Evolutionary conservation across 345 rosid species (phyloP).

Genomic region (Nephelium lappaceum): DNA sequence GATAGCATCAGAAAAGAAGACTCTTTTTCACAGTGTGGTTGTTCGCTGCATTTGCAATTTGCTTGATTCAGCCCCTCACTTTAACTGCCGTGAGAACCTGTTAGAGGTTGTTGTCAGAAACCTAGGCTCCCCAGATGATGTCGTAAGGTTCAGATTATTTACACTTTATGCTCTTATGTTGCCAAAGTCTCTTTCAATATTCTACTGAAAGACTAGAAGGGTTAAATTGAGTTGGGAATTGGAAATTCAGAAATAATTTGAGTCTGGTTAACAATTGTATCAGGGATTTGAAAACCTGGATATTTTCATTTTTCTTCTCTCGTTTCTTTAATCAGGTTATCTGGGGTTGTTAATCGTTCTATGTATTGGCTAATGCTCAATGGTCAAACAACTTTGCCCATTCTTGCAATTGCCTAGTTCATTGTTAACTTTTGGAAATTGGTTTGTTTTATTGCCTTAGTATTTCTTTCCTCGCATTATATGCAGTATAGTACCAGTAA

Average conservation of each 20-base stretch:
- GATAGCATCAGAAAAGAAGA: slow-evolving; percentile 52
- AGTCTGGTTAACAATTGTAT: not conserved
- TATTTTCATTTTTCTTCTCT: not conserved
- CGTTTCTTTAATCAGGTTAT: not conserved
- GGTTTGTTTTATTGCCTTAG: not conserved
- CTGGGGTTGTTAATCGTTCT: not conserved
- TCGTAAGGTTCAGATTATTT: slow-evolving; percentile 58
- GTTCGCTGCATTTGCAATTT: slow-evolving; percentile 75
- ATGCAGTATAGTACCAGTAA: not conserved
- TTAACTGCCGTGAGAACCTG: slow-evolving; percentile 80
- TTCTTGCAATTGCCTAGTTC: not conserved
- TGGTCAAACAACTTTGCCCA: not conserved
- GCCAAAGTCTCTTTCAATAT: slow-evolving; percentile 3
- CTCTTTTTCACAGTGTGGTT: slow-evolving; percentile 64
- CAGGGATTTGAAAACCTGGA: not conserved
- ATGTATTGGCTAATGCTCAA: not conserved
- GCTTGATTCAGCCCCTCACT: slow-evolving; percentile 90
- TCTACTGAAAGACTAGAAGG: not conserved
- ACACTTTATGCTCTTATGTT: slow-evolving; percentile 16
- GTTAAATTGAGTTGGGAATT: not conserved
- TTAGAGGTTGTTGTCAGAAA: slow-evolving; percentile 68
- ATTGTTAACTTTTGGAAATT: not conserved
- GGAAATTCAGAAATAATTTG: not conserved
- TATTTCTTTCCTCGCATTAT: not conserved
- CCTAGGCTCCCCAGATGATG: slow-evolving; percentile 79